phyloP scores from a whole-genome alignment of 805 yeast genomes.

The Kluyveromyces nonfermentans region DNA sequence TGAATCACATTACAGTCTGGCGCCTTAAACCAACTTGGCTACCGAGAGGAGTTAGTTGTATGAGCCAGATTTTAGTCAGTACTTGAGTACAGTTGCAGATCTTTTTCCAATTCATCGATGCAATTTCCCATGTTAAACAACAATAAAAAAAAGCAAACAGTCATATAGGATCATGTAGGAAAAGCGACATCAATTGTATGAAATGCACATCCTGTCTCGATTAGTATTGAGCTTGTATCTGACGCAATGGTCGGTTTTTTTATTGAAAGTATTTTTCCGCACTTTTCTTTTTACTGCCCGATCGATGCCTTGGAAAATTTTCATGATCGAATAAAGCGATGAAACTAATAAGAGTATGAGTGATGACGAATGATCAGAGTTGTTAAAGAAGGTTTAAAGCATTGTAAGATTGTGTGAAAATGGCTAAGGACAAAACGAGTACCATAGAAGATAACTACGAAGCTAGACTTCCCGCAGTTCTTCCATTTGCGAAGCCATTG shows the following conservation, averaged over 20 bases:
- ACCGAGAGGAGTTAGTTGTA: slow-evolving; percentile 28
- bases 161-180: no score
- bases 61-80: no score
- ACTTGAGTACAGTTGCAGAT: no score
- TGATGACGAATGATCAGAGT: background rate
- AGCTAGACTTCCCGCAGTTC: slow-evolving; percentile 75
- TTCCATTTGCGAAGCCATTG: slow-evolving; percentile 89
- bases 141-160: no score
- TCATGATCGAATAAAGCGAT: slow-evolving; percentile 5
- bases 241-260: background rate
- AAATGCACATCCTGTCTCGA: no score
- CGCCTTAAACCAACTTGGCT: slow-evolving; percentile 40
- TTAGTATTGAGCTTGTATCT: no score
- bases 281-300: slow-evolving; percentile 3
- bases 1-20: slow-evolving; percentile 32
- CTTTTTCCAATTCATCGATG: no score
- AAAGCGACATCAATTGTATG: no score
- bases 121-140: no score
- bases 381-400: background rate
- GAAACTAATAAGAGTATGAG: slow-evolving; percentile 3
- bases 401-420: background rate
- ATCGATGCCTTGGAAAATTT: slow-evolving; percentile 6
- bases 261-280: background rate
- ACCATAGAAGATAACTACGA: slow-evolving; percentile 75
- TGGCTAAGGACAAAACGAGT: slow-evolving; percentile 21